Evolutionary conservation across 1,139 yeast species (phyloP), one percentile per base, ranked within the genome.

Genomic region (Geotrichum australiense): DNA sequence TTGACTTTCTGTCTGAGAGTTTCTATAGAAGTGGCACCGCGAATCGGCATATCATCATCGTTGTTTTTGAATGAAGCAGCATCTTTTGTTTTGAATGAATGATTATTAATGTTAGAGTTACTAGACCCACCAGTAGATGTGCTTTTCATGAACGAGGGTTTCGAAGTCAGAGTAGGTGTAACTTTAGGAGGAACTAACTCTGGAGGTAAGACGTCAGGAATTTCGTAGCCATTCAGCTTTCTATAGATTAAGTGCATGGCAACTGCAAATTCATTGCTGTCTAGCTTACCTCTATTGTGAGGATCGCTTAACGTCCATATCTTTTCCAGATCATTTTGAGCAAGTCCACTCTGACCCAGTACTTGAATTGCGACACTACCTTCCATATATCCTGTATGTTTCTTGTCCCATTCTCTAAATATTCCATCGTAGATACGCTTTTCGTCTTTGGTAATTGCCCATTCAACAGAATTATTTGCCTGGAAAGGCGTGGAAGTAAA

Each of bases 251-350:
- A 73, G 61, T 82, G 93, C 82, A 91, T 82, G 4, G 98, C 97
- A 54, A 91, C 91, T 2, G 94, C 80, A 62, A 91, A 91, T 62
- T 91, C 98, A 53, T 80, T 74, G 53, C 75, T 76, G 41, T 86
- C 74, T 54, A 91, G 84, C 40, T 73, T 74, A 14, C 96, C 97
- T 41, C 86, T 75, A 61, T 89, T 86, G 52, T 85, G 83, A 47
- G 91, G 78, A 59, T 91, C 97, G n/a, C 96, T 75, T 55, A 91
- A 70, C 56, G 86, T 86, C 98, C 98, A 91, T 49, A 91, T 85
- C 28, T 79, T 71, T 60, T 89, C 97, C 49, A 91, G 71, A 53
- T 89, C 96, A 7, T 78, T 73, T 61, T 96, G 76, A 45, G 79
- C 72, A 51, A 91, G 73, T 1, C 97, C 97, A 21, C 94, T 82